Base-by-base conservation (phyloP, 306 rosid species). In the Trifolium repens region DNA sequence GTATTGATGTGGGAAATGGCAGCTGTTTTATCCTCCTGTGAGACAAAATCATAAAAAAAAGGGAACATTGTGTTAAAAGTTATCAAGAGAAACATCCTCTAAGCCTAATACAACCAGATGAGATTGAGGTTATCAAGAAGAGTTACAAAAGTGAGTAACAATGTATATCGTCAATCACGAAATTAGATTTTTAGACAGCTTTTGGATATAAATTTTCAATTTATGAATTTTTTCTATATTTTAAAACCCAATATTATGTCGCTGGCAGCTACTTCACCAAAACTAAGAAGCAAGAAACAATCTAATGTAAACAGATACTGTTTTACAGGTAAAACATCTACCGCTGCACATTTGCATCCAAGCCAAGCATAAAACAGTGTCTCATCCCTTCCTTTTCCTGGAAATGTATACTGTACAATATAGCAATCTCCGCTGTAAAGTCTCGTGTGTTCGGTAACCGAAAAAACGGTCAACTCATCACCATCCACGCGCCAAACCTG, bases 401-500 rank as follows among this genome's bases (percentile, higher is more conserved):
- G 84, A 83, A 86, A 90, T 63, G 89, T 83, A 78, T 87, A 94
- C 69, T 90, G 93, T 72, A 88, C 80, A 35, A 91, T 84, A 80
- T 94, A 91, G 93, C 97, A 90, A 84, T 94, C 97, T 72, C 98
- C 93, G 42, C 89, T 85, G 84, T 83, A 91, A 81, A 94, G 78
- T 76, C 87, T 90, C 54, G 73, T 85, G 69, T 79, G 87, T 79
- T 87, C 97, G n/a, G 68, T 39, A 75, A 52, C 85, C 39, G 94
- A 81, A 84, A 91, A 85, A 77, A 63, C 85, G 42, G 83, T 77
- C 65, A 87, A 49, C 60, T 84, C 85, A 74, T 90, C 96, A 73
- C 89, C 88, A 84, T 94, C 91, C 65, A 94, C 90, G 77, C 80
- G 79, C 98, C 98, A 94, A 81, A 90, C 96, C 98, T 94, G 85